Conservation (phyloP, 2,329 filamentous ascomycete genomes). For the Cercospora canescens region DNA sequence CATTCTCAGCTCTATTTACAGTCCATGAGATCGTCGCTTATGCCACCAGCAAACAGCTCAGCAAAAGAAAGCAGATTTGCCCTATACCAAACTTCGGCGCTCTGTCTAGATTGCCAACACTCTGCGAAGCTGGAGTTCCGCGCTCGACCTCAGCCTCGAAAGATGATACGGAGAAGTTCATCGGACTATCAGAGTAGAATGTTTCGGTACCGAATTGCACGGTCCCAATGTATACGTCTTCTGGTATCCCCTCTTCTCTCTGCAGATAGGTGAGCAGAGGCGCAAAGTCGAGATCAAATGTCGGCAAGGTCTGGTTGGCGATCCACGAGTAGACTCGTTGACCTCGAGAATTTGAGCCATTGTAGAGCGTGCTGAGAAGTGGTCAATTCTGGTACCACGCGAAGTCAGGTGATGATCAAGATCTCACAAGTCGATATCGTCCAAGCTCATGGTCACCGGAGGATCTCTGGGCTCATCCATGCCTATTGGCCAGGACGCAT, state of each 20-base stretch:
- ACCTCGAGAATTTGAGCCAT: constrained; percentile 19
- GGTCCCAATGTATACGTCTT: constrained; percentile 19
- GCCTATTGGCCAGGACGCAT: constrained; percentile 18
- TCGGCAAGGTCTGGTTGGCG: constrained; percentile 19
- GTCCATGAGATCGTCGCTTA: neutral
- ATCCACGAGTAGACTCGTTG: constrained; percentile 24
- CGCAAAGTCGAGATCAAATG: constrained; percentile 21
- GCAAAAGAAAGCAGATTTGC: neutral
- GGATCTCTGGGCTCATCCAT: constrained; percentile 14
- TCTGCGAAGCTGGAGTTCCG: constrained; percentile 2
- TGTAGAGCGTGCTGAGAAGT: constrained; percentile 16
- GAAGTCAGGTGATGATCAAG: too few species aligned
- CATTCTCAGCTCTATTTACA: neutral
- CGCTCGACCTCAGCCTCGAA: constrained; percentile 10
- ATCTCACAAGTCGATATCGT: constrained; percentile 18
- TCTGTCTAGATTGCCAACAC: neutral
- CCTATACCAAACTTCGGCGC: neutral
- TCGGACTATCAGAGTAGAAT: constrained; percentile 16
- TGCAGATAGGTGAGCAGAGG: constrained; percentile 18
- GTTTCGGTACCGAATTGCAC: constrained; percentile 23
- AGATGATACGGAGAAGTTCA: constrained; percentile 20
- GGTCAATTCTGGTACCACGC: too few species aligned
- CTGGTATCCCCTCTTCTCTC: constrained; percentile 9
- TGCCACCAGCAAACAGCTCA: neutral
- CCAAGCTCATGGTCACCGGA: constrained; percentile 9